Evolutionary conservation across 1,284 basidiomycete genomes (phyloP), one percentile per base, ranked within the genome.

Genomic region (Ustilago tritici): DNA sequence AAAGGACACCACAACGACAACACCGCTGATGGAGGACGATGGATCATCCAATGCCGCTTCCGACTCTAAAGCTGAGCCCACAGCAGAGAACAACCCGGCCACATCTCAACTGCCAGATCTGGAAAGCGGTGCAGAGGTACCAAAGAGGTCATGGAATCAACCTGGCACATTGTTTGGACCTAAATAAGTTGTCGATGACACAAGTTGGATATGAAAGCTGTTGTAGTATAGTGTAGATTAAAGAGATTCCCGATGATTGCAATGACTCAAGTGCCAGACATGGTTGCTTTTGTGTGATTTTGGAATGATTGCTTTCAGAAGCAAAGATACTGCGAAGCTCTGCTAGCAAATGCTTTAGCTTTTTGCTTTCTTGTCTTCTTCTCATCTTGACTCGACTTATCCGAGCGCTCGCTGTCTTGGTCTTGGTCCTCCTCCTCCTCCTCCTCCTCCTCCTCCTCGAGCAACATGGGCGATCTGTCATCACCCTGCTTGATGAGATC

Each of bases 361-460:
- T 60, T 66, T 10, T 67, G 61, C 57, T 62, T 55, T 32, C 49
- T 72, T 0, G 23, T 60, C n/a, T 31, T 53, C 56, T 23, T 49
- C 32, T 43, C 35, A 31, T 61, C 56, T 23, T 36, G 15, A 15
- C 31, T 61, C 34, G 49, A 50, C 35, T 69, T 47, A 23, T 56
- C 62, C 9, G 36, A 36, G 23, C 55, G 31, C 38, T 54, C 50
- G 1, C n/a, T 28, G 9, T 61, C 23, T 28, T 28, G 23, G 23
- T 28, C 3, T 28, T 28, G 23, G 23, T 28, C 58, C 12, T 54
- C 35, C 8, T 43, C 56, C 12, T 60, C 60, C 7, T 58, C 59
- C 34, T 59, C 57, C 41, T 66, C 57, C n/a, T 76, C 73, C 23
- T 71, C 73, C 3, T 70, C 60, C 32, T 75, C 72, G 47, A 75